Evolutionary conservation across 208 protist species (phyloP), one percentile per base, ranked within the genome.

Genomic region (Acanthamoeba castellanii): DNA sequence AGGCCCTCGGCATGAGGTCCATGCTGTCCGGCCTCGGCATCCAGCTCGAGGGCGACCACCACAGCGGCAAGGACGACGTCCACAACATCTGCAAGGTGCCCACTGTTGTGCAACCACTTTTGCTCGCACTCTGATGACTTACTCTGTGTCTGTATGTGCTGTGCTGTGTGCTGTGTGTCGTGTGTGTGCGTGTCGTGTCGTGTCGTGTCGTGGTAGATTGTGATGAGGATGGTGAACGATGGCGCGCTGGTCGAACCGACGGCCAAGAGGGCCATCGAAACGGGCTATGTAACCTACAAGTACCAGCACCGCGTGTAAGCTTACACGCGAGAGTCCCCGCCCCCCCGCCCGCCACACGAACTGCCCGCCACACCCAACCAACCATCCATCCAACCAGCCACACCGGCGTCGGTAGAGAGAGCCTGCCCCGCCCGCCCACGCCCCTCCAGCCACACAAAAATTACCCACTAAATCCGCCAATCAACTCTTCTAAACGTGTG

Each of bases 1-100:
- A 82, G 74, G 74, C 74, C 7, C 74, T 82, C 74, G 74, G 74
- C 74, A 82, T 82, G 74, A 47, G 45, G 37, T 45, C 74, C 74
- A 82, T 82, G 74, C 74, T 82, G 7, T 27, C 74, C 37, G 74
- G 74, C 25, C 74, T 82, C 13, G 74, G 42, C 74, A 14, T 82
- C 32, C 18, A 14, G 34, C 18, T 47, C 32, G 74, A 82, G 70
- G 70, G 70, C 32, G 74, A 82, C 9, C 30, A 45, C 32, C 37
- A 45, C 74, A 82, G 34, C 74, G 74, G 37, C 34, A 82, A 82
- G 45, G 74, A 82, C 25, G 74, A 82, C 37, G 74, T 82, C 4
- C 37, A 50, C 9, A 52, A 82, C 74, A 82, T 72, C 7, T 72
- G 66, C 66, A 72, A 72, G 66, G 66, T 72, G 42, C 42, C 42